Evolutionary conservation across 345 rosid genomes (phyloP).

Genomic region (Pistacia vera): DNA sequence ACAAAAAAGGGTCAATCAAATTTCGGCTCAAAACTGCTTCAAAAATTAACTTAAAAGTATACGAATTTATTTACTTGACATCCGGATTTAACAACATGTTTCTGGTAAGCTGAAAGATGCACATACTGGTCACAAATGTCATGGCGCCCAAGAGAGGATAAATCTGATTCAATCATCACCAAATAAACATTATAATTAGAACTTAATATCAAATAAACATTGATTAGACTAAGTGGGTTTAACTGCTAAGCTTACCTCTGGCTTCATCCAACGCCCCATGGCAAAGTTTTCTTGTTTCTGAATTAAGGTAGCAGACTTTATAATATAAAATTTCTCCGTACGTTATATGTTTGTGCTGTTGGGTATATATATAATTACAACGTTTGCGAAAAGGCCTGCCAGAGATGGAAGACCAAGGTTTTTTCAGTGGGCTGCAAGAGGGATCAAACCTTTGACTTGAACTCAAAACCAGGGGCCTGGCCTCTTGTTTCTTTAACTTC

Average conservation of each 20-base stretch:
- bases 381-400: background rate
- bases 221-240: background rate
- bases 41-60: too few relatives aligned
- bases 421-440: slow-evolving; percentile 26
- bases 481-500: slow-evolving; percentile 37
- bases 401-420: background rate
- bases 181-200: background rate
- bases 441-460: slow-evolving; percentile 10
- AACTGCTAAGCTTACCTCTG: slow-evolving; percentile 46
- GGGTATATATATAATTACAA: too few relatives aligned
- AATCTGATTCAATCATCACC: slow-evolving; percentile 34
- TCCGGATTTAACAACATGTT: slow-evolving; percentile 64
- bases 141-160: slow-evolving; percentile 81
- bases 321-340: too few relatives aligned
- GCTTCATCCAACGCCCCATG: slow-evolving; percentile 81
- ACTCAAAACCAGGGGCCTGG: slow-evolving; percentile 43
- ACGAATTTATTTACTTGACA: slow-evolving; percentile 48
- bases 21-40: too few relatives aligned
- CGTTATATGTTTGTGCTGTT: background rate
- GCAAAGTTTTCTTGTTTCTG: background rate
- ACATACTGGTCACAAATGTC: slow-evolving; percentile 65
- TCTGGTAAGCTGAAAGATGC: slow-evolving; percentile 68
- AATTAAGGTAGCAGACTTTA: background rate
- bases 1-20: background rate
- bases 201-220: background rate